Evolutionary conservation across 2,329 filamentous ascomycete species (phyloP).

Genomic region (Botrytis paeoniae): DNA sequence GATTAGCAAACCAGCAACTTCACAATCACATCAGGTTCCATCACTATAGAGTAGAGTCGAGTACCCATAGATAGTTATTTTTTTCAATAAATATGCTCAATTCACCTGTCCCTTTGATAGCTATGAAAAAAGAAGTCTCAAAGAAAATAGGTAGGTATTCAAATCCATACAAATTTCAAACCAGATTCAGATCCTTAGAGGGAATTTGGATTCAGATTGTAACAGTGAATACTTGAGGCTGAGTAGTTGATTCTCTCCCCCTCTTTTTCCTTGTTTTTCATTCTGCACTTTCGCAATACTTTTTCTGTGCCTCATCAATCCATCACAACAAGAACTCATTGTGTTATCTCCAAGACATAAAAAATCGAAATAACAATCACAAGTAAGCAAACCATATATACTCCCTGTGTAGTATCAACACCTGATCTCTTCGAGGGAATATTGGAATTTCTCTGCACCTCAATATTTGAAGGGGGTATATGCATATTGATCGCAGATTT

Average conservation of each 20-base stretch:
- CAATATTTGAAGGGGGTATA: neutral
- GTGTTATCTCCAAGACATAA: neutral
- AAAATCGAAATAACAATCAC: neutral
- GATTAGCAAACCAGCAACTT: neutral
- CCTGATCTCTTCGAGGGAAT: neutral
- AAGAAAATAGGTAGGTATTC: neutral
- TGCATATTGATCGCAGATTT: neutral
- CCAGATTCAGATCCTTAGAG: neutral
- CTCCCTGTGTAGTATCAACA: neutral
- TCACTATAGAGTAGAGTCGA: neutral
- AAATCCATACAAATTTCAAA: neutral
- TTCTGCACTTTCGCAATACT: neutral
- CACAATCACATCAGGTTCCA: neutral
- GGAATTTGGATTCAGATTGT: neutral
- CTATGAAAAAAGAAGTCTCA: neutral
- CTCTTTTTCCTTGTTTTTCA: neutral
- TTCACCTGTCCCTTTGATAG: neutral
- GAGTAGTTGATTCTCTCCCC: neutral
- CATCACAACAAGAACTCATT: neutral
- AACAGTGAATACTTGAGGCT: neutral
- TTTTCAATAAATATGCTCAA: neutral
- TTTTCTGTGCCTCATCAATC: neutral
- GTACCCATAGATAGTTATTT: neutral
- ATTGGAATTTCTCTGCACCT: neutral
- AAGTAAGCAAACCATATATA: neutral